phyloP scores from a whole-genome alignment of 176 grass and related monocot genomes.

The Aegilops umbellulata region DNA sequence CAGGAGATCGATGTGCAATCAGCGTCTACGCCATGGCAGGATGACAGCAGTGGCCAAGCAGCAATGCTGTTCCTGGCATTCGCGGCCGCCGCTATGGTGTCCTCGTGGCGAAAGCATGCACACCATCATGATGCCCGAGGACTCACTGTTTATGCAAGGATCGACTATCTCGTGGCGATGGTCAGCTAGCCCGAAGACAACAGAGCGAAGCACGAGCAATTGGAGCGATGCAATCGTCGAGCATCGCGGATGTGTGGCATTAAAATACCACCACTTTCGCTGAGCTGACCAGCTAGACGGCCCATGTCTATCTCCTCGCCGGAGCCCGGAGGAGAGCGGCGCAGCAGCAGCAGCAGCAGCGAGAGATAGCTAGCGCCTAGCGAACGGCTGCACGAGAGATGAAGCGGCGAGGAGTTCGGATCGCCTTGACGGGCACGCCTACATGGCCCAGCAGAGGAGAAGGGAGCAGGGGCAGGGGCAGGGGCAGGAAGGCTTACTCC shows the following conservation, averaged over 20 bases:
- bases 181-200: neutral
- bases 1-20: neutral
- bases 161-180: neutral
- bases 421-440: constrained; percentile 5
- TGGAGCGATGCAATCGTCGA: constrained; percentile 16
- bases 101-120: constrained; percentile 26
- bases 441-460: neutral
- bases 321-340: neutral
- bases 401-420: constrained; percentile 9
- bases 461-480: neutral
- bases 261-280: neutral
- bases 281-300: constrained; percentile 12
- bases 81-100: neutral
- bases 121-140: neutral
- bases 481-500: constrained; percentile 27
- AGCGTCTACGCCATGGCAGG: neutral
- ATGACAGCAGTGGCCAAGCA: neutral
- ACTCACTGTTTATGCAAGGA: neutral
- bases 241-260: neutral
- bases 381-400: neutral
- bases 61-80: neutral
- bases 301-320: neutral
- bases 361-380: neutral
- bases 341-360: neutral
- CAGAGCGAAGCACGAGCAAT: neutral